Evolutionary conservation across 805 yeast genomes (phyloP), one percentile per base, ranked within the genome.

Genomic region (Priceomyces carsonii): DNA sequence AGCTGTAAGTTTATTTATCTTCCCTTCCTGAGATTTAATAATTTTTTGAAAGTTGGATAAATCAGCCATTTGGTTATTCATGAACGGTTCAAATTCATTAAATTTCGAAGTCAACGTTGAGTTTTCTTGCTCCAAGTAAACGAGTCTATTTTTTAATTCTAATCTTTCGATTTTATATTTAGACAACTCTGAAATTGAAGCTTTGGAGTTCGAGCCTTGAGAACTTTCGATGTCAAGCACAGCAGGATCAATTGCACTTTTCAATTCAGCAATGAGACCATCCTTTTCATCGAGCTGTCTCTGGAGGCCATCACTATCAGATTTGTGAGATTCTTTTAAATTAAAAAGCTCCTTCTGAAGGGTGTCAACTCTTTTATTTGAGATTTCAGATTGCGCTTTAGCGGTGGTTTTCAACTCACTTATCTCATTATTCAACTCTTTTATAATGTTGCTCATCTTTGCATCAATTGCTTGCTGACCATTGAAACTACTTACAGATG

Each of bases 1-100:
- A 3, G 42, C 33, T 12, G 68, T 52, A 44, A 77, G 64, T 10
- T 54, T 51, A 2, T 57, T 61, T 27, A 80, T 69, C 43, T 67
- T 59, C 3, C 55, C 59, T 35, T 74, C 75, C 55, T 79, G 89
- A 5, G 59, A 56, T 44, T 75, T 70, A 18, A 84, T 69, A 16
- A 83, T 51, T 13, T 64, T 59, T 48, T 82, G 82, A 51, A 84
- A 57, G 14, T 68, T 68, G 8, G 69, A 61, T 21, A 80, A 60
- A 36, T 79, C 78, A 7, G 72, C 55, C 36, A 80, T 64, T 48
- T 78, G 78, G 26, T 73, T 67, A 39, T 63, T 63, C 61, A 80
- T 69, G 32, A 79, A 61, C 3, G 79, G 71, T 47, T 80, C 78
- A 35, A 79, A 66, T 19, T 72, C 71, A 1, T 39, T 51, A 10